phyloP scores from a whole-genome alignment of 257 asterid genomes.

The Solanum acaule region DNA sequence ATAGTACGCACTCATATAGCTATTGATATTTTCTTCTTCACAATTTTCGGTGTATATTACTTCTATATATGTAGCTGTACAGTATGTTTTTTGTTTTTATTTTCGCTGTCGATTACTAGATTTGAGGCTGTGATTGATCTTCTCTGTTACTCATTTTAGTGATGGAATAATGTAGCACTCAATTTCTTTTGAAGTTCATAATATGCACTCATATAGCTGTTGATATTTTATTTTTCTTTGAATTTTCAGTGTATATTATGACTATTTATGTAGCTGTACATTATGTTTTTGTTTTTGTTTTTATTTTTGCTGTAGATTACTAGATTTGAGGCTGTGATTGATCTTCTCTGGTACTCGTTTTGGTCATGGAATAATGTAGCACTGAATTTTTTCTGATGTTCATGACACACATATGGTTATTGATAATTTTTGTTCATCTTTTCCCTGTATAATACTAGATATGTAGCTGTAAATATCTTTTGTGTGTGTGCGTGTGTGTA shows the following conservation, averaged over 20 bases:
- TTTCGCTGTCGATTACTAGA: neutral
- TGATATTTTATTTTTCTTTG: neutral
- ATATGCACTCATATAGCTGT: neutral
- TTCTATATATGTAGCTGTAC: neutral
- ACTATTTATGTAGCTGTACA: neutral
- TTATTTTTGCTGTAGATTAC: neutral
- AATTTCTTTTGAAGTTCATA: neutral
- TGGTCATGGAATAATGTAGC: neutral
- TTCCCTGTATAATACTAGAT: neutral
- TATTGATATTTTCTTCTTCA: neutral
- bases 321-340: neutral
- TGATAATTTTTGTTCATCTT: neutral
- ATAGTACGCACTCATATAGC: neutral
- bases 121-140: neutral
- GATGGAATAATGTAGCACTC: neutral
- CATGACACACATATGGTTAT: neutral
- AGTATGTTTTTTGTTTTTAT: neutral
- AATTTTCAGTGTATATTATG: neutral
- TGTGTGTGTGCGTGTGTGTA: neutral
- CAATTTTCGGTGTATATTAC: neutral
- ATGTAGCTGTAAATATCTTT: neutral
- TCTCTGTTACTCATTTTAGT: neutral
- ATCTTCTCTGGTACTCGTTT: neutral
- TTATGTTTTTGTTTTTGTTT: neutral
- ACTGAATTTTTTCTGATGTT: neutral